Conservation (phyloP, 768 basidiomycete genomes). For the Suillus spraguei region DNA sequence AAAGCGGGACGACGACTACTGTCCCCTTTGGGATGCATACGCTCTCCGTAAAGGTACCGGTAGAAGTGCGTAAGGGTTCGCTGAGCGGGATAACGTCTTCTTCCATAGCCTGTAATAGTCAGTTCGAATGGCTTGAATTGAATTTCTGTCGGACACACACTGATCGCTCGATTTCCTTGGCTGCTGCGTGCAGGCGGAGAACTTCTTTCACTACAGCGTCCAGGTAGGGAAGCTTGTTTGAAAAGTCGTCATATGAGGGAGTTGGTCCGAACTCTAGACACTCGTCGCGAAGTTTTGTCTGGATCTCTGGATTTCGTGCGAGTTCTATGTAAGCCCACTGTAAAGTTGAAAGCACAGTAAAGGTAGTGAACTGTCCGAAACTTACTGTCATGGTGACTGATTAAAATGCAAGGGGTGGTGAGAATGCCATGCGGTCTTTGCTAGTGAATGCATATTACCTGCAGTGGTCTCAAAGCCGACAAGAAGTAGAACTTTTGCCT, state of each 20-base stretch:
- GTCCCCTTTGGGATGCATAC: slow-evolving; percentile 43
- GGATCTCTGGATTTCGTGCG: slow-evolving; percentile 27
- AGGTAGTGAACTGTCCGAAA: background rate
- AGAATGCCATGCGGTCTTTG: background rate
- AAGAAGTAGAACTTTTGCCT: slow-evolving; percentile 19
- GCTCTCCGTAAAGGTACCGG: slow-evolving; percentile 31
- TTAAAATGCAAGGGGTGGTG: background rate
- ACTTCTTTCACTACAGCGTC: slow-evolving; percentile 44
- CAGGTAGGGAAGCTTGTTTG: slow-evolving; percentile 39
- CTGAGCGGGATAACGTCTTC: slow-evolving; percentile 43
- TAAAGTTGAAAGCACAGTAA: background rate
- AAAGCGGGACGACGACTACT: slow-evolving; percentile 39
- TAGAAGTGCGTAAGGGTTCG: slow-evolving; percentile 29
- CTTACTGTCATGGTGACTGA: slow-evolving; percentile 17
- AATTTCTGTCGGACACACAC: slow-evolving; percentile 22
- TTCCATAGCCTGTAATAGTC: slow-evolving; percentile 31
- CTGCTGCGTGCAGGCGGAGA: slow-evolving; percentile 40
- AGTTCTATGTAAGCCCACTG: slow-evolving; percentile 39
- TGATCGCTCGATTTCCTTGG: slow-evolving; percentile 33
- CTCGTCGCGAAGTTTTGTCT: slow-evolving; percentile 31
- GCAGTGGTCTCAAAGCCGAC: slow-evolving; percentile 25
- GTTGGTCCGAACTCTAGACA: slow-evolving; percentile 28
- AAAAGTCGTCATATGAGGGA: slow-evolving; percentile 42
- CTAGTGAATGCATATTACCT: slow-evolving; percentile 20
- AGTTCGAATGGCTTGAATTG: background rate